Evolutionary conservation across 1,284 basidiomycete genomes (phyloP), one percentile per base, ranked within the genome.

Genomic region (Trichosporon faecale): DNA sequence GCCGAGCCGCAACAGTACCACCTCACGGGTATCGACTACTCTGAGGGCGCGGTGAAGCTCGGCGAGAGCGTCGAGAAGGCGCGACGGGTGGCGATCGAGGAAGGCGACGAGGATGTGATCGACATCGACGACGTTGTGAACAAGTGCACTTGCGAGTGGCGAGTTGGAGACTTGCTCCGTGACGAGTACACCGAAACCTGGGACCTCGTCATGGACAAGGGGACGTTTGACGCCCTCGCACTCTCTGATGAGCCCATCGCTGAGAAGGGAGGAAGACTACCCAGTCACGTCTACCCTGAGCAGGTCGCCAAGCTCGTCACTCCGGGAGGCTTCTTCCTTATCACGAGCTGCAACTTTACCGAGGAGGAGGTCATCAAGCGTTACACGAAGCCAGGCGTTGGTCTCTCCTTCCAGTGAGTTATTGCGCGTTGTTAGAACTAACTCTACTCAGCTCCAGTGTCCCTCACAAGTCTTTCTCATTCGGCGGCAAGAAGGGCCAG

Each of bases 271-370:
- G 72, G 73, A 16, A 76, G 74, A 46, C 70, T 81, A 57, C 82
- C 83, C 2, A 79, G 77, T 55, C 69, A 75, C 11, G 78, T 83
- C 12, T 84, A 84, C 66, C 83, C 83, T 18, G 82, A 83, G 63
- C 74, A 74, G 40, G 72, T 83, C 7, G 74, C 78, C 1, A 74
- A 72, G 66, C 71, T 84, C 27, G 82, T 84, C 27, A 76, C 74
- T 49, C 66, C 73, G 0, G 80, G 79, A 23, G 83, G 82, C 6
- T 83, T 75, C 75, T 83, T 84, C 72, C 77, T 84, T 67, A 84
- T 84, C 68, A 84, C 83, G n/a, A 82, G 81, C 66, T 84, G 83
- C 71, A 84, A 84, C 71, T 84, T 84, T 60, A 84, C 83, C 1
- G 83, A 83, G 68, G 79, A 82, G 68, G 83, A 84, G 74, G 76